Evolutionary conservation across 2,329 filamentous ascomycete genomes (phyloP).

Genomic region (Penicillium sp.): DNA sequence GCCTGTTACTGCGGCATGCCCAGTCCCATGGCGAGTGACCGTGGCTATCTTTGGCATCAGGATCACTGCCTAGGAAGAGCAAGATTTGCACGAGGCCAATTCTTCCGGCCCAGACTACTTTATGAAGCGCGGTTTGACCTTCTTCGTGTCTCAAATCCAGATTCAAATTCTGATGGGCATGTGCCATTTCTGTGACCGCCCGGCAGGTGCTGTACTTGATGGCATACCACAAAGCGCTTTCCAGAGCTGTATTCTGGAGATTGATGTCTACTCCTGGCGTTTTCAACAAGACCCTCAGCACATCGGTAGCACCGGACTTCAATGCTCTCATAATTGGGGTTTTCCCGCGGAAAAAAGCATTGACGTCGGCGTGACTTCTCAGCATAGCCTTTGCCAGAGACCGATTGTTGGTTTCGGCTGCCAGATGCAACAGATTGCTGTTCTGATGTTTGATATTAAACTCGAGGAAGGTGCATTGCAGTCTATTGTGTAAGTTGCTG

Average conservation of each 20-base stretch:
- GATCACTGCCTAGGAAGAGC: background rate
- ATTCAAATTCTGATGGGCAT: background rate
- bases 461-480: background rate
- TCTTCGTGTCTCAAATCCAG: background rate
- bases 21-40: background rate
- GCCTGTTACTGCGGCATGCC: background rate
- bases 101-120: background rate
- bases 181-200: background rate
- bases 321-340: slow-evolving; percentile 3
- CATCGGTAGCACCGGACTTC: background rate
- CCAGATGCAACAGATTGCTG: background rate
- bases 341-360: background rate
- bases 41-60: background rate
- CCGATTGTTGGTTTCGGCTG: background rate
- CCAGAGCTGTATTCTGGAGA: background rate
- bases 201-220: background rate
- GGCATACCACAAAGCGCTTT: slow-evolving; percentile 3
- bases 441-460: background rate
- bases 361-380: background rate
- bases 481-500: background rate
- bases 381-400: background rate
- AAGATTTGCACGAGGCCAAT: background rate
- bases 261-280: background rate
- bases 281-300: slow-evolving; percentile 1
- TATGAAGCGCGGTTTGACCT: background rate